Percentiles rank a stretch among this genome's conserved stretches.
phyloP scores from a whole-genome alignment of 345 rosid genomes.

The Pugionium cornutum region DNA sequence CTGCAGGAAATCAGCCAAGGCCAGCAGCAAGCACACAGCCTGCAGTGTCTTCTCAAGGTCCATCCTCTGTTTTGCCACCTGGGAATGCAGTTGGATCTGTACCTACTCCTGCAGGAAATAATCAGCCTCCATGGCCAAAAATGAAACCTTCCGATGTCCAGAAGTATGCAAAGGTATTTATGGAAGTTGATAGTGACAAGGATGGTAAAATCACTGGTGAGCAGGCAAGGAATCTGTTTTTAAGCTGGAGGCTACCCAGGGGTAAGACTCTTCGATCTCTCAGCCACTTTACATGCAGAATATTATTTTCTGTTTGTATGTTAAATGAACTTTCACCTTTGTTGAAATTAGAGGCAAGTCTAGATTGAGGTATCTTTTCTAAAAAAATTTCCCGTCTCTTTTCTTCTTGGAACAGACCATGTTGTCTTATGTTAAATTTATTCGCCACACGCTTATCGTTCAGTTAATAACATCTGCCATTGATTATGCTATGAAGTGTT shows the following conservation, averaged over 20 bases:
- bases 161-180: slow-evolving; percentile 84
- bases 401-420: slow-evolving; percentile 20
- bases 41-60: slow-evolving; percentile 56
- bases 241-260: slow-evolving; percentile 98
- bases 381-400: slow-evolving; percentile 2
- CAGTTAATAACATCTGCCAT: slow-evolving; percentile 17
- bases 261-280: slow-evolving; percentile 48
- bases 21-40: slow-evolving; percentile 51
- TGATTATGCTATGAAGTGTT: slow-evolving; percentile 18
- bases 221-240: slow-evolving; percentile 86
- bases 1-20: slow-evolving; percentile 60
- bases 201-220: slow-evolving; percentile 97
- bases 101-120: slow-evolving; percentile 52
- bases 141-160: slow-evolving; percentile 89
- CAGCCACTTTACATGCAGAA: slow-evolving; percentile 19
- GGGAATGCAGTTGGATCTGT: slow-evolving; percentile 56
- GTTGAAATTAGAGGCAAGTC: slow-evolving; percentile 17
- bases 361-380: background rate
- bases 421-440: slow-evolving; percentile 20
- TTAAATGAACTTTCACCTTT: slow-evolving; percentile 15
- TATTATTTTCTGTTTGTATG: background rate
- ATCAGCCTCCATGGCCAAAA: slow-evolving; percentile 78
- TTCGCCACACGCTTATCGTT: slow-evolving; percentile 18
- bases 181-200: slow-evolving; percentile 90
- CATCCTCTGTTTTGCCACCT: slow-evolving; percentile 52